Evolutionary conservation across 306 rosid genomes (phyloP), one percentile per base, ranked within the genome.

Genomic region (Arachis stenosperma): DNA sequence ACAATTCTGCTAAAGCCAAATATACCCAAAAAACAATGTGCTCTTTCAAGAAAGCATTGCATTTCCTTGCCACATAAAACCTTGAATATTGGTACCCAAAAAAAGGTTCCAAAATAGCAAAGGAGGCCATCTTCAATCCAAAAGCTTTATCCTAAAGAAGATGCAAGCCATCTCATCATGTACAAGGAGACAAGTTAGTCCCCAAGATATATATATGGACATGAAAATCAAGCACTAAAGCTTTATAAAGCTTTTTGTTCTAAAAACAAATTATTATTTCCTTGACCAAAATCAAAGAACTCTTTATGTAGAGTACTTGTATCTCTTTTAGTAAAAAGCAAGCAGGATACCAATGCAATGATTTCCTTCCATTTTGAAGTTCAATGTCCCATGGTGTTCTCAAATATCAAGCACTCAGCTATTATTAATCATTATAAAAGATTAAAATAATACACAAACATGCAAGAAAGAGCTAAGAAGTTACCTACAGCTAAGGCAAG

Each of bases 401-500:
- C 40, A 59, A 33, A 22, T 58, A 57, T 41, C 68, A 61, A 53
- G 40, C 57, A 56, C n/a, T 56, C 55, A 54, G 41, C 42, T 52
- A 44, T 9, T 17, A 54, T 46, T 47, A 50, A 69, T 75, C 58
- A 54, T 65, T 7, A n/a, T 41, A 3, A n/a, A 27, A 3, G 54
- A 30, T 41, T 22, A 9, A 11, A 15, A 12, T 59, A 55, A 63
- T 40, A 69, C 6, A 10, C 29, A 37, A 52, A 75, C 63, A 61
- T 17, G 67, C 61, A 65, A 41, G 54, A 53, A 53, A 27, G 46
- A 73, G 68, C 51, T 64, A 73, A 76, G 75, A 68, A 68, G 75
- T 67, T 89, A 93, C 98, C 97, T 79, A 74, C 69, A 76, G 88
- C 86, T 77, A 89, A 73, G 68, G 97, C 98, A 61, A 93, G 86